phyloP scores from a whole-genome alignment of 1,139 yeast species.

The Zygoascus sp. region DNA sequence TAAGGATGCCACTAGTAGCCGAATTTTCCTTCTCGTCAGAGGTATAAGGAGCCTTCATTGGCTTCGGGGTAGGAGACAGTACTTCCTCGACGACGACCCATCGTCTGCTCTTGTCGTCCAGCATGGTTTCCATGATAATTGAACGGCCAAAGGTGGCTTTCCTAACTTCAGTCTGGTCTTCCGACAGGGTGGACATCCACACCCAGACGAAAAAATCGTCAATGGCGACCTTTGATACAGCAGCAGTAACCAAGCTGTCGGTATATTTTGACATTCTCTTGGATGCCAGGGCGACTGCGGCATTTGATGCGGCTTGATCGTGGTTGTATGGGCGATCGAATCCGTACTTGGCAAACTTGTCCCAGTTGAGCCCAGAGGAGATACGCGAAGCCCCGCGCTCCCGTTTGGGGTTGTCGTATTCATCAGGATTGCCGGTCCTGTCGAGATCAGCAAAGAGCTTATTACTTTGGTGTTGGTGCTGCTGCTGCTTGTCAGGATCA shows the following conservation, averaged over 20 bases:
- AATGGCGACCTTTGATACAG: slow-evolving; percentile 59
- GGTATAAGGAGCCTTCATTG: slow-evolving; percentile 19
- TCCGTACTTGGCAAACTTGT: slow-evolving; percentile 16
- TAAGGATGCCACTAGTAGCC: slow-evolving; percentile 6
- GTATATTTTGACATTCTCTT: slow-evolving; percentile 3
- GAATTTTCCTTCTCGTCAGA: slow-evolving; percentile 3
- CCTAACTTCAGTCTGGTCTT: slow-evolving; percentile 64
- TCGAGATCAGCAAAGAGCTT: neutral
- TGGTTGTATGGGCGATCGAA: slow-evolving; percentile 10
- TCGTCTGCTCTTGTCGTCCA: slow-evolving; percentile 50
- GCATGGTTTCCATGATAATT: slow-evolving; percentile 50
- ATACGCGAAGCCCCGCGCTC: neutral
- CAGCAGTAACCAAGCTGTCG: slow-evolving; percentile 42
- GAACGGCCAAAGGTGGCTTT: slow-evolving; percentile 76
- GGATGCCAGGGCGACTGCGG: slow-evolving; percentile 6
- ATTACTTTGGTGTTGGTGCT: too few species aligned
- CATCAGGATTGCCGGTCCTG: too few species aligned
- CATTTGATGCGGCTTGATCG: slow-evolving; percentile 3
- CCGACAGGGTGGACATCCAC: slow-evolving; percentile 74
- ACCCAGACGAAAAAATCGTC: slow-evolving; percentile 91
- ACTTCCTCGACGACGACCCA: slow-evolving; percentile 77
- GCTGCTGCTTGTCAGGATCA: slow-evolving; percentile 12
- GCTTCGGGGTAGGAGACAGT: slow-evolving; percentile 27
- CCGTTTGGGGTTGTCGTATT: neutral
- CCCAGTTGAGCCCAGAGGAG: slow-evolving; percentile 16